Conservation (phyloP, 306 rosid genomes). For the Chamaecrista fasciculata region DNA sequence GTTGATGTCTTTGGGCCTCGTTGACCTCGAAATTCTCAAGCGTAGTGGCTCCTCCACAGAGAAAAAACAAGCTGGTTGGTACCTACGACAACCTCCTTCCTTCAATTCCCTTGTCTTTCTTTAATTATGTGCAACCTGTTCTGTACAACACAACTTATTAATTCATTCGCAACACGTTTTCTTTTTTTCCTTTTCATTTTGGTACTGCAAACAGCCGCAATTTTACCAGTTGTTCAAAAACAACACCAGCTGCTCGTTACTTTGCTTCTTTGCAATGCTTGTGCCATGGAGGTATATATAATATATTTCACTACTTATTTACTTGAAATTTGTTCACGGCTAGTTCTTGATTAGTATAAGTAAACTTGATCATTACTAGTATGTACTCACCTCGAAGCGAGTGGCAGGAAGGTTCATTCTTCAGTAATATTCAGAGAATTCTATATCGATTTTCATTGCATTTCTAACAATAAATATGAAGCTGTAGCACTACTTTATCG, state of each 20-base stretch:
- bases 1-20: conserved; percentile 68
- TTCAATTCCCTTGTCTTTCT: no score
- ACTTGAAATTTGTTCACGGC: background rate
- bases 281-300: conserved; percentile 86
- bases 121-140: no score
- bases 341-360: background rate
- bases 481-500: background rate
- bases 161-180: background rate
- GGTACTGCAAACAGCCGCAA: conserved; percentile 44
- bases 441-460: background rate
- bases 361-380: background rate
- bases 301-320: background rate
- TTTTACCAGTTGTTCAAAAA: conserved; percentile 71
- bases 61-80: conserved; percentile 91
- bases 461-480: background rate
- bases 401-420: background rate
- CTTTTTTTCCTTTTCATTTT: background rate
- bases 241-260: conserved; percentile 92
- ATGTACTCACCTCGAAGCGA: background rate
- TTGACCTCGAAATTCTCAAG: conserved; percentile 85
- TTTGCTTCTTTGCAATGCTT: conserved; percentile 80
- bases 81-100: background rate
- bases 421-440: no score
- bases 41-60: conserved; percentile 57
- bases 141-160: no score